Base-by-base conservation (phyloP, 208 protist genomes). In the Trypanosoma theileri region DNA sequence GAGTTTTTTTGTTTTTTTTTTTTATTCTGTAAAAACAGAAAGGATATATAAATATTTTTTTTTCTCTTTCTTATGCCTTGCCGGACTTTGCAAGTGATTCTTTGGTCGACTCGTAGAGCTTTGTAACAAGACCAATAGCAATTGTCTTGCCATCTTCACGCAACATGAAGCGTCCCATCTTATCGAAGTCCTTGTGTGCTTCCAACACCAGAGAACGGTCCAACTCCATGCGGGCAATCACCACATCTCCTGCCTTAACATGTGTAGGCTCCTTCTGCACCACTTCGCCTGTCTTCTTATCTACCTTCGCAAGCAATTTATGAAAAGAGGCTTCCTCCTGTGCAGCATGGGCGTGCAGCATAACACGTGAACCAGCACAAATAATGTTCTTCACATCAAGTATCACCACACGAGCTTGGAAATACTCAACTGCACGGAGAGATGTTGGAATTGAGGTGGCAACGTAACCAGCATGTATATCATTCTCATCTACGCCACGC, bases 101-200 rank as follows among this genome's bases (percentile, higher is more conserved):
- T 66, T 80, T 79, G 2, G 85, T 94, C 31, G 85, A 89, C 59
- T 93, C 86, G 77, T 93, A 92, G 4, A 96, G 76, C 70, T 94
- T 94, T 56, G 82, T 85, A 50, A 96, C 75, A 45, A 97, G 84
- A 52, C 91, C 93, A 79, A 97, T 93, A 44, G 91, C 91, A 66
- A 96, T 93, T 14, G 93, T 97, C 72, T 90, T 92, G 51, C 93
- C 93, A 41, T 98, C 95, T 41, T 98, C 96, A 66, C 98, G 93
- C 40, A 99, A 71, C 73, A 97, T 98, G 82, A 99, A 98, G 66
- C 98, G 94, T 24, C 97, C 95, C 44, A 99, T 77, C 75, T 98
- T 96, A 60, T 96, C 95, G 75, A 97, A 97, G 17, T 91, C 86
- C 76, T 98, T 92, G 83, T 97, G 98, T 24, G 81, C 55, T 72